A percentile compares a stretch with the other conserved stretches of the same genome.
Evolutionary conservation across 2,329 filamentous ascomycete species (phyloP).

Genomic region (Sporothrix humicola): DNA sequence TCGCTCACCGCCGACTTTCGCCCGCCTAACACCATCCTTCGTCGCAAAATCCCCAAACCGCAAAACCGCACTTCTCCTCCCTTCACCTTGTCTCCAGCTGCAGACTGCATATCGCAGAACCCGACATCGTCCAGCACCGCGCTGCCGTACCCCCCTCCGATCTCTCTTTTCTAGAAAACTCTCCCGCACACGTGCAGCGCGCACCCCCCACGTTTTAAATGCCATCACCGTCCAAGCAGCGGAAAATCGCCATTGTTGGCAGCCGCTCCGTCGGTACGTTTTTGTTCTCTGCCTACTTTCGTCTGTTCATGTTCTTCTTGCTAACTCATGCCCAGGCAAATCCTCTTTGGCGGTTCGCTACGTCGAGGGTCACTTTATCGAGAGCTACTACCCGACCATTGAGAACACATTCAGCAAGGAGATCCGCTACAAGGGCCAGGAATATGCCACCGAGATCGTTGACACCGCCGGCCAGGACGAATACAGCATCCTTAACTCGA

Average conservation of each 20-base stretch:
- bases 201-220: slow-evolving; percentile 37
- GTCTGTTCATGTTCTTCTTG: neutral
- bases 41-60: neutral
- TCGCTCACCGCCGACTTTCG: slow-evolving; percentile 10
- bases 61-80: no score
- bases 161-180: neutral
- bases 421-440: slow-evolving; percentile 90
- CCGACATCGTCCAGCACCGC: slow-evolving; percentile 6
- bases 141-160: slow-evolving; percentile 20
- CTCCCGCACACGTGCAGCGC: slow-evolving; percentile 30
- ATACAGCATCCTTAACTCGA: slow-evolving; percentile 97
- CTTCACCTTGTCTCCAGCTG: slow-evolving; percentile 8
- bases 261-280: slow-evolving; percentile 75
- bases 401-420: slow-evolving; percentile 98
- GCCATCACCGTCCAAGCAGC: slow-evolving; percentile 73
- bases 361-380: slow-evolving; percentile 96
- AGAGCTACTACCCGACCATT: slow-evolving; percentile 98
- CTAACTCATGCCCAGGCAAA: slow-evolving; percentile 69
- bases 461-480: slow-evolving; percentile 99
- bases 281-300: slow-evolving; percentile 1
- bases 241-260: slow-evolving; percentile 95
- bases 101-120: neutral
- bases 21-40: neutral
- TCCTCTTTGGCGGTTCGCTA: slow-evolving; percentile 96
- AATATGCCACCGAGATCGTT: slow-evolving; percentile 95